Conservation (phyloP, 1,284 basidiomycete genomes). For the Coriolopsis trogii region DNA sequence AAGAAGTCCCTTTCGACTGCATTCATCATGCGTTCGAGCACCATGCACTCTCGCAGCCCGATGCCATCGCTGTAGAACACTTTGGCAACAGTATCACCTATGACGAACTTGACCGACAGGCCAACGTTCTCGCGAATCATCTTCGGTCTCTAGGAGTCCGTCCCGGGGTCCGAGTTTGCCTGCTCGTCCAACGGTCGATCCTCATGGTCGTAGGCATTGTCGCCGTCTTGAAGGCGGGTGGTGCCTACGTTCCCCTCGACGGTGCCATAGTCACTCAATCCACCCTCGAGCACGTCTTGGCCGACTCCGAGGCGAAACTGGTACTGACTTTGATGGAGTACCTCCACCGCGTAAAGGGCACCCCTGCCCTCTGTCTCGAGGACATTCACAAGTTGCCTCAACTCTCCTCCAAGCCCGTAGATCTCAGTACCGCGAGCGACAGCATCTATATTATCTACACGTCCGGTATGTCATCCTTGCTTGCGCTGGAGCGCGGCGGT, state of each 20-base stretch:
- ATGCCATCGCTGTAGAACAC: constrained; percentile 54
- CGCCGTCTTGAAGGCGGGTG: constrained; percentile 57
- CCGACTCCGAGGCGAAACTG: constrained; percentile 46
- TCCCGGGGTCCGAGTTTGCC: constrained; percentile 53
- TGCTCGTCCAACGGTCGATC: constrained; percentile 57
- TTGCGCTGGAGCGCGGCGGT: neutral
- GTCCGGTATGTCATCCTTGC: constrained; percentile 45
- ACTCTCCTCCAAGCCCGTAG: constrained; percentile 38
- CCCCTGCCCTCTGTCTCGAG: constrained; percentile 46
- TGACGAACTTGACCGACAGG: constrained; percentile 49
- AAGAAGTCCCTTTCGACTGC: constrained; percentile 45
- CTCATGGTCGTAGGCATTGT: constrained; percentile 58
- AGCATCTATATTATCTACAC: constrained; percentile 64
- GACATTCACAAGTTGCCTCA: constrained; percentile 37
- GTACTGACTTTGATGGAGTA: constrained; percentile 53
- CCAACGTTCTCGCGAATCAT: constrained; percentile 49
- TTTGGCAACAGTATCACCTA: constrained; percentile 51
- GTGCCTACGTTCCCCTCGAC: constrained; percentile 59
- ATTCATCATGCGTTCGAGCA: constrained; percentile 61
- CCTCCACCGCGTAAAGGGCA: constrained; percentile 39
- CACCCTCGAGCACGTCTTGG: constrained; percentile 54
- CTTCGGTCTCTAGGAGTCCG: constrained; percentile 47
- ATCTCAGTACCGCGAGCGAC: constrained; percentile 44
- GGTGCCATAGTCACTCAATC: constrained; percentile 58
- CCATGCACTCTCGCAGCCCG: constrained; percentile 43